Evolutionary conservation across 106 monocot species (phyloP), one percentile per base, ranked within the genome.

Genomic region (Cymbidium sinense): DNA sequence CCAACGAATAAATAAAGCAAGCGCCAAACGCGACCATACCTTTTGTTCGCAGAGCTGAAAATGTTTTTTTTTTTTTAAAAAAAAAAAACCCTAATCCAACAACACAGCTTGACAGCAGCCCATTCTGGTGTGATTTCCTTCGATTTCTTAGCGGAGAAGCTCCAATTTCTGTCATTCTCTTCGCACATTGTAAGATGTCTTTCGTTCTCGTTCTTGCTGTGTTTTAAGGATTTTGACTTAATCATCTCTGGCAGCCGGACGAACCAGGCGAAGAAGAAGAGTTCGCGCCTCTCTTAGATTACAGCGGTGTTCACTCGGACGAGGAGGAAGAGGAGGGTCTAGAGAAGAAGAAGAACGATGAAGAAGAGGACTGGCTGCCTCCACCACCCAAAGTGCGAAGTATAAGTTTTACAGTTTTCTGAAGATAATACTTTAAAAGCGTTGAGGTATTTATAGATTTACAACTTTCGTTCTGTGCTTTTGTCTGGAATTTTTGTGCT

Each of bases 251-350:
- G 51, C 11, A 4, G 73, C 74, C 83, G 85, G 85, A 76, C 33
- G 61, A 82, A 61, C 4, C 64, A 0, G 36, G 18, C 3, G 43
- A 15, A 3, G 90, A 89, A 43, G 90, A 91, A 43, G 95, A 93
- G 10, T 86, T 96, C 23, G 93, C 88, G 76, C 90, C 95, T 5
- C 80, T 96, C 7, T 96, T 96, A 81, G 95, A 96, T 75, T 96
- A 96, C 82, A 89, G 78, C 76, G 88, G 91, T 27, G 90, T 96
- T 27, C 95, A 96, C 81, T 93, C 90, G 11, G 25, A 77, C 28
- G 83, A 83, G 37, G 82, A 71, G 36, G 73, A 78, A 25, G 82
- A 82, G 50, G 83, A 71, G 30, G 73, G 75, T 11, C 39, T 0
- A 5, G 58, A 62, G 43, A 65, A 79, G 70, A 78, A 30, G 37